Evolutionary conservation across 2,329 filamentous ascomycete genomes (phyloP).

Genomic region (Talaromyces sp.): DNA sequence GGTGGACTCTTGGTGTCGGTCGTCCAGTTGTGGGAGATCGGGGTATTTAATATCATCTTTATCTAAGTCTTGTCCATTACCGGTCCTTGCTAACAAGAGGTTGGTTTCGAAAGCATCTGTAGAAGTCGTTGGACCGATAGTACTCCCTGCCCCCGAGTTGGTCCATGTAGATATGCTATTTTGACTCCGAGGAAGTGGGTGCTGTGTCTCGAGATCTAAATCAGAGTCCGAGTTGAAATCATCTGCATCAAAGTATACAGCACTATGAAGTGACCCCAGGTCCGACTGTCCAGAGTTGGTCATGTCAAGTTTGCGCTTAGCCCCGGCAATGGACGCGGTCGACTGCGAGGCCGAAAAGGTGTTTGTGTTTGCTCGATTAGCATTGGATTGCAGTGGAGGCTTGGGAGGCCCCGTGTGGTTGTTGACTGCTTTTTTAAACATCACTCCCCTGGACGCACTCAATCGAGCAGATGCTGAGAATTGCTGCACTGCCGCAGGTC

Average conservation of each 20-base stretch:
- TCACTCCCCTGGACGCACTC: conserved; percentile 13
- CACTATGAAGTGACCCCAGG: conserved; percentile 40
- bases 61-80: not conserved
- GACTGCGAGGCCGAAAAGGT: conserved; percentile 14
- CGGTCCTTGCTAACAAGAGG: not conserved
- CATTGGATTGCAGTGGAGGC: conserved; percentile 26
- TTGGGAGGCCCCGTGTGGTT: conserved; percentile 29
- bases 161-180: not conserved
- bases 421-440: conserved; percentile 39
- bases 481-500: conserved; percentile 17
- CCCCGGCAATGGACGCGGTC: conserved; percentile 20
- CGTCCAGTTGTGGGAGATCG: conserved; percentile 26
- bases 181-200: conserved; percentile 21
- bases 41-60: conserved; percentile 29
- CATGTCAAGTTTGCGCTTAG: conserved; percentile 36
- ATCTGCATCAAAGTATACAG: conserved; percentile 65
- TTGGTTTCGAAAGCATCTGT: not conserved
- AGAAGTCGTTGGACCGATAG: not conserved
- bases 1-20: conserved; percentile 11
- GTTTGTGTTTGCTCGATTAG: conserved; percentile 21
- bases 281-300: conserved; percentile 22
- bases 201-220: conserved; percentile 49
- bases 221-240: conserved; percentile 84
- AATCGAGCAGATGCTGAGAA: conserved; percentile 20
- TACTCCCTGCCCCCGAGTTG: not conserved